Evolutionary conservation across 768 basidiomycete genomes (phyloP).

Genomic region (Pisolithus orientalis): DNA sequence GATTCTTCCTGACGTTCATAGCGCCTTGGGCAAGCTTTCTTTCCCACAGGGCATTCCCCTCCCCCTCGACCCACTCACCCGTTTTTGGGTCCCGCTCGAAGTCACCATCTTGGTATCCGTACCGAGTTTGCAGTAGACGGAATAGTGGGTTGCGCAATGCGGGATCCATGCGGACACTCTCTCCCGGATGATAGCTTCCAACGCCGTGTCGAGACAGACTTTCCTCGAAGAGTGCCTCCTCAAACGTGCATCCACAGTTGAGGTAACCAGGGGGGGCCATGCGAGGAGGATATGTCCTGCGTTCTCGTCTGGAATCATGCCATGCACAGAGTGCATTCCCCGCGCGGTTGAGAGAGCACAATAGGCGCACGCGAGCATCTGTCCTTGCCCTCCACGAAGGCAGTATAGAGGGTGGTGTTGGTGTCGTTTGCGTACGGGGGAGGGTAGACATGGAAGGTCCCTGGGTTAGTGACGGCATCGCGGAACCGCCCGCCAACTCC

Average conservation of each 20-base stretch:
- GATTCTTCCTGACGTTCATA: slow-evolving; percentile 29
- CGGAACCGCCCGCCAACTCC: slow-evolving; percentile 30
- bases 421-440: slow-evolving; percentile 21
- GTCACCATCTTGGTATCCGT: slow-evolving; percentile 78
- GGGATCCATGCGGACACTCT: slow-evolving; percentile 85
- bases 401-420: slow-evolving; percentile 39
- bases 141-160: slow-evolving; percentile 77
- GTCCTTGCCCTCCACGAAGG: slow-evolving; percentile 68
- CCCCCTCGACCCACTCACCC: slow-evolving; percentile 63
- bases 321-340: slow-evolving; percentile 87
- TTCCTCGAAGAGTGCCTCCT: slow-evolving; percentile 85
- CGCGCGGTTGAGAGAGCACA: slow-evolving; percentile 80
- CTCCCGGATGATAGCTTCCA: slow-evolving; percentile 79
- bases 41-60: slow-evolving; percentile 62
- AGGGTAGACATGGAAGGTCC: slow-evolving; percentile 7
- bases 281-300: slow-evolving; percentile 69
- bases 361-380: slow-evolving; percentile 60
- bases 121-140: slow-evolving; percentile 62
- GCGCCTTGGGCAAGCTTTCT: slow-evolving; percentile 39
- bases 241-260: slow-evolving; percentile 82
- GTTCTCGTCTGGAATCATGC: slow-evolving; percentile 85
- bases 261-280: slow-evolving; percentile 73
- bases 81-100: slow-evolving; percentile 67
- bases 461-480: slow-evolving; percentile 16
- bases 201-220: slow-evolving; percentile 72